These are phyloP conservation scores for Coleophoma cylindrospora DNA, from an alignment of 2,329 filamentous ascomycete species.

Conservation along the genomic window DNA sequence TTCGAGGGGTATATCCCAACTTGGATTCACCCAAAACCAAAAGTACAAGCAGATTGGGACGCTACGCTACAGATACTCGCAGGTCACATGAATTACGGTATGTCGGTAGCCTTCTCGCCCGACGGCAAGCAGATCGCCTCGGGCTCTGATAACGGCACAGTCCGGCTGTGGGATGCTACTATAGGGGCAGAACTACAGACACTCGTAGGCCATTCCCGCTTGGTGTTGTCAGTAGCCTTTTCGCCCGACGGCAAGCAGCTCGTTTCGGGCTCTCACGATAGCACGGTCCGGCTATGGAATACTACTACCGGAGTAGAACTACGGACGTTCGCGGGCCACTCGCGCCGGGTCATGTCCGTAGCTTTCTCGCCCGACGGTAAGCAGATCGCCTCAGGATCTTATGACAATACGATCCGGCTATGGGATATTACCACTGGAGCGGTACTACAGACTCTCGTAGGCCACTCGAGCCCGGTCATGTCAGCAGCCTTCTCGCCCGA, in stretches of 20 bases:
- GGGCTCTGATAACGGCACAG: not conserved
- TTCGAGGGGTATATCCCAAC: not conserved
- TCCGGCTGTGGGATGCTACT: not conserved
- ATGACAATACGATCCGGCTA: constrained; percentile 1
- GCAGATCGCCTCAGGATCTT: not conserved
- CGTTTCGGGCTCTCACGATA: constrained; percentile 4
- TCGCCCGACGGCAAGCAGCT: constrained; percentile 4
- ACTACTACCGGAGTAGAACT: not conserved
- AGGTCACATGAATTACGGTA: constrained; percentile 1
- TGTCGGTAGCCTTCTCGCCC: not conserved
- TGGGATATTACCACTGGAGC: constrained; percentile 10
- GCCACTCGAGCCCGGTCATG: not conserved
- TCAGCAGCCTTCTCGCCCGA: constrained; percentile 6
- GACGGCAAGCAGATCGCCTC: not conserved
- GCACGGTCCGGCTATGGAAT: constrained; percentile 8
- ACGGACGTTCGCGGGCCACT: not conserved
- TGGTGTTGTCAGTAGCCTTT: constrained; percentile 4
- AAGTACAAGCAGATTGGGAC: constrained; percentile 1
- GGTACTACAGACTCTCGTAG: not conserved
- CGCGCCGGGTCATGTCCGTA: not conserved
- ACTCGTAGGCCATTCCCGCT: not conserved
- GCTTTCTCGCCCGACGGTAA: constrained; percentile 5
- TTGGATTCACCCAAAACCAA: constrained; percentile 1
- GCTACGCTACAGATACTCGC: constrained; percentile 1
- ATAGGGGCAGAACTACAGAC: not conserved